phyloP scores from a whole-genome alignment of 139 green algal species.

The Tetratostichococcus sp. region DNA sequence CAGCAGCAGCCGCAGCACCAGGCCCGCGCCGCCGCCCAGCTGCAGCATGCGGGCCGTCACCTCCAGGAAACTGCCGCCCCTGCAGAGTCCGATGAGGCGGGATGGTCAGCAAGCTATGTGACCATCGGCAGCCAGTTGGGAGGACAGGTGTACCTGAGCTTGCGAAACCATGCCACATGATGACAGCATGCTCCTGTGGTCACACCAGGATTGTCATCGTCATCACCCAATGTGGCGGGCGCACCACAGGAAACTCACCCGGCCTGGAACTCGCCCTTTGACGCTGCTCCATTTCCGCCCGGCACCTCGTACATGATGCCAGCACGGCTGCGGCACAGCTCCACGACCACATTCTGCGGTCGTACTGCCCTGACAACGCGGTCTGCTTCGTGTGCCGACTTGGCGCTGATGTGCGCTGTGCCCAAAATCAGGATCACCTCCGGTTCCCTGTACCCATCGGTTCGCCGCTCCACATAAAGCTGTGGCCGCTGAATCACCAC shows the following conservation, averaged over 20 bases:
- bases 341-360: slow-evolving; percentile 70
- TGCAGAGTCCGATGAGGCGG: too few relatives aligned
- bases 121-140: neutral
- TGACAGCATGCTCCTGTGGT: too few relatives aligned
- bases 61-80: slow-evolving; percentile 32
- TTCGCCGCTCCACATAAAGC: slow-evolving; percentile 57
- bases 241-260: neutral
- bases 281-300: neutral
- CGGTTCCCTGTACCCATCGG: slow-evolving; percentile 75
- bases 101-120: too few relatives aligned
- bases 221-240: too few relatives aligned
- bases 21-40: slow-evolving; percentile 53
- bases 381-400: slow-evolving; percentile 49
- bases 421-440: slow-evolving; percentile 62
- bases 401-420: slow-evolving; percentile 61
- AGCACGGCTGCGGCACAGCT: slow-evolving; percentile 65
- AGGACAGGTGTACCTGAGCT: too few relatives aligned
- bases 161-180: too few relatives aligned
- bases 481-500: slow-evolving; percentile 48
- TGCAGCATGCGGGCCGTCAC: slow-evolving; percentile 39
- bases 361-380: slow-evolving; percentile 51
- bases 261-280: neutral
- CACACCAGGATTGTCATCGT: too few relatives aligned
- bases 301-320: slow-evolving; percentile 31
- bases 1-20: slow-evolving; percentile 67